Evolutionary conservation across 2,329 filamentous ascomycete species (phyloP).

Genomic region (Myriosclerotinia duriaeana): DNA sequence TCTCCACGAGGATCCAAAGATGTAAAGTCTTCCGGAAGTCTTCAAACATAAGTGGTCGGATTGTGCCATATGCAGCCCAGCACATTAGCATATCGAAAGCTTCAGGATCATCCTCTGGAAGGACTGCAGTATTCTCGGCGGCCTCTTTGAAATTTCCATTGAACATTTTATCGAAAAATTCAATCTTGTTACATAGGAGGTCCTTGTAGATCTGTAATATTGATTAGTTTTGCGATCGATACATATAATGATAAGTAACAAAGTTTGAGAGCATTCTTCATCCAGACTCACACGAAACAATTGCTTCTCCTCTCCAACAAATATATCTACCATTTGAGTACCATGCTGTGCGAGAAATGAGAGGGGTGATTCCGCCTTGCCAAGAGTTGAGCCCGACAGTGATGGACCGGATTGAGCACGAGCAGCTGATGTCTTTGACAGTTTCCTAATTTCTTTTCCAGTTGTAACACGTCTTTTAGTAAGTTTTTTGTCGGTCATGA

Average conservation of each 20-base stretch:
- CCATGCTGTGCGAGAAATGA: neutral
- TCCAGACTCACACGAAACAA: slow-evolving; percentile 5
- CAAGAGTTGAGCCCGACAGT: neutral
- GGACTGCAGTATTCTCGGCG: neutral
- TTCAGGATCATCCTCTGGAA: slow-evolving; percentile 26
- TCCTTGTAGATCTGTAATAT: slow-evolving; percentile 10
- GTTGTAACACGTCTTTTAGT: too few relatives aligned
- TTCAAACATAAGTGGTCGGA: neutral
- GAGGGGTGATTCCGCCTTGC: neutral
- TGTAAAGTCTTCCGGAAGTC: neutral
- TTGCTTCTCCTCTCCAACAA: slow-evolving; percentile 20
- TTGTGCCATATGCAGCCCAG: slow-evolving; percentile 19
- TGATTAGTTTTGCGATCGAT: neutral
- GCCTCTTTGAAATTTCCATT: slow-evolving; percentile 23
- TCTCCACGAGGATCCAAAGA: slow-evolving; percentile 16
- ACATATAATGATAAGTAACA: neutral
- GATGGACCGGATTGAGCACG: neutral
- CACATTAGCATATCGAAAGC: slow-evolving; percentile 24
- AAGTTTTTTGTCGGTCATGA: too few relatives aligned
- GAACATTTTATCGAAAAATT: slow-evolving; percentile 30
- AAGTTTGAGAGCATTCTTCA: neutral
- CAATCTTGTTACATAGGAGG: slow-evolving; percentile 24
- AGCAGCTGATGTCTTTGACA: too few relatives aligned
- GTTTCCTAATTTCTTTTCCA: too few relatives aligned
- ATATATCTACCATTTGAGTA: slow-evolving; percentile 24